Evolutionary conservation across 75 land plant species (phyloP).

Genomic region (Sequoiadendron giganteum): DNA sequence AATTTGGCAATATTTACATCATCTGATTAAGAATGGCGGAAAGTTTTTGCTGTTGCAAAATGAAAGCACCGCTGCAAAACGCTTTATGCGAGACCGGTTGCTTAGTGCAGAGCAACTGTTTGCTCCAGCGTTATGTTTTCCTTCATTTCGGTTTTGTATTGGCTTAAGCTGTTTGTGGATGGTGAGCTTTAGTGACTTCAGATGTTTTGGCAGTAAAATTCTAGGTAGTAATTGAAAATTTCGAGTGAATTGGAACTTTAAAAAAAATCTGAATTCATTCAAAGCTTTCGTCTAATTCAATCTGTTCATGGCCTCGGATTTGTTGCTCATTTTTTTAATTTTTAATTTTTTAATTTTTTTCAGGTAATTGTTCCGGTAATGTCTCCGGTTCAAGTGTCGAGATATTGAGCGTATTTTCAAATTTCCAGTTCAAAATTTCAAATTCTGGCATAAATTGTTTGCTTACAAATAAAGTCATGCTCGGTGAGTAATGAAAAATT

Average conservation of each 20-base stretch:
- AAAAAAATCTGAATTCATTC: too few species aligned
- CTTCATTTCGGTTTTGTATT: background rate
- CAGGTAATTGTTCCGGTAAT: background rate
- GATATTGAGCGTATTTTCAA: background rate
- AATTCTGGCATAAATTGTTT: too few species aligned
- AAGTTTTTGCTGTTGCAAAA: background rate
- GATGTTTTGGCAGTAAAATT: background rate
- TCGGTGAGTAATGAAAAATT: too few species aligned
- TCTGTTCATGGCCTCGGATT: background rate
- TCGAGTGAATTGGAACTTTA: background rate
- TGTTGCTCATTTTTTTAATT: background rate
- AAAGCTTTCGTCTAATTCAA: background rate
- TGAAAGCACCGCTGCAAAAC: background rate
- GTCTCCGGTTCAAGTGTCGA: background rate
- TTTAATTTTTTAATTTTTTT: too few species aligned
- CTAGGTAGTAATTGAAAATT: background rate
- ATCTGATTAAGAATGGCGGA: background rate
- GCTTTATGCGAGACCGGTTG: background rate
- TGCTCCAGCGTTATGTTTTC: too few species aligned
- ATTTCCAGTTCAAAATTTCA: too few species aligned
- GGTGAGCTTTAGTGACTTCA: background rate
- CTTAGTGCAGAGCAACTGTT: background rate
- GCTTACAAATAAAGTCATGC: too few species aligned
- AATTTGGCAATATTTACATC: background rate
- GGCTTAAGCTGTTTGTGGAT: background rate